Base-by-base conservation (phyloP, 2,329 filamentous ascomycete genomes). In the Fusarium nematophilum region DNA sequence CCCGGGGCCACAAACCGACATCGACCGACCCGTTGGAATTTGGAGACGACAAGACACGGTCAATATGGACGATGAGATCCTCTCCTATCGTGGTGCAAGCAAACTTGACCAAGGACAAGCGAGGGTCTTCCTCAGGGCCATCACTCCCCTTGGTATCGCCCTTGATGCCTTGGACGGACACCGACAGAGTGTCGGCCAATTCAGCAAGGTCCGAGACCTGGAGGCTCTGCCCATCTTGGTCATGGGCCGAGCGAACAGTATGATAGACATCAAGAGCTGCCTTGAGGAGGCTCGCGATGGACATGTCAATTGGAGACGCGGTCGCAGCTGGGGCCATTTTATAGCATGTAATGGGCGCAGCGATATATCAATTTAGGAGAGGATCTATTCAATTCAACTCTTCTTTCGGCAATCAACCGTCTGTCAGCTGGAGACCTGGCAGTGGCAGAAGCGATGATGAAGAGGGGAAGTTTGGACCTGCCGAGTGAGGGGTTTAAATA, bases 331-430 rank as follows among this genome's bases (percentile, higher is more conserved):
- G 54, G 25, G 62, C 67, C 71, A 73, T 72, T 71, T 71, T 72
- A 72, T 70, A 71, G 52, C 69, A 69, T 72, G 59, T 72, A 71
- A 71, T 66, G 62, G 58, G 23, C 27, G 29, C 60, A 60, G 64
- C 45, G 65, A 42, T 10, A 31, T 42, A 14, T 58, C 26, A 53
- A 53, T 61, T 59, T 46, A 14, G 29, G 14, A 11, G 15, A 5
- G 13, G 17, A 33, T 14, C n/a, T 40, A 62, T 10, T 33, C 33
- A 18, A 9, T 43, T 27, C 17, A 14, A 13, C 3, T 27, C 15
- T 27, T 21, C 4, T 6, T 21, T 6, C 14, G 14, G 29, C 14
- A 5, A 11, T 31, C 5, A 18, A 5, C 13, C 29, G 18, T 30
- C 17, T 18, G 18, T 13, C 8, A 31, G 5, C 30, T 29, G 6